Conservation (phyloP, 371 early-diverging fungal species). For the Apophysomyces trapeziformis region DNA sequence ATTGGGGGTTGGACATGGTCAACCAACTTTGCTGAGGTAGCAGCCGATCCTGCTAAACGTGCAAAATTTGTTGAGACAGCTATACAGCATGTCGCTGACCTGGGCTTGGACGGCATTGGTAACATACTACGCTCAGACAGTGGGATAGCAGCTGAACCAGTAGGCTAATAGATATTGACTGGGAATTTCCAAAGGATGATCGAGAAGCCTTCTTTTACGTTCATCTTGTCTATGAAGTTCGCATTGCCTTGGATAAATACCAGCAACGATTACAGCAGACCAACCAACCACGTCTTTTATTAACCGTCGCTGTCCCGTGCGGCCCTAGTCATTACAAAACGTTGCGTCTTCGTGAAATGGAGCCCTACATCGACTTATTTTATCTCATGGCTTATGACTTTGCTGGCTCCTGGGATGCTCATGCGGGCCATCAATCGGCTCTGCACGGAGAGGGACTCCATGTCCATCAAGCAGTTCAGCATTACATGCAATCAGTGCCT, state of each 20-base stretch:
- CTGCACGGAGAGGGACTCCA: conserved; percentile 65
- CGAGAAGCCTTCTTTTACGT: conserved; percentile 81
- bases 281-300: conserved; percentile 56
- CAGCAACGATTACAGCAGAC: conserved; percentile 41
- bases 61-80: conserved; percentile 66
- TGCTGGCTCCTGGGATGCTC: conserved; percentile 73
- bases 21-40: conserved; percentile 80
- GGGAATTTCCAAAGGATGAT: conserved; percentile 83
- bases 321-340: conserved; percentile 64
- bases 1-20: conserved; percentile 93
- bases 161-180: conserved; percentile 65
- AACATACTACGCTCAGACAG: conserved; percentile 12
- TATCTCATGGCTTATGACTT: conserved; percentile 87
- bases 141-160: no score
- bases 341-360: conserved; percentile 64
- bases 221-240: conserved; percentile 73
- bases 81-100: conserved; percentile 60
- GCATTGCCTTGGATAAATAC: conserved; percentile 63
- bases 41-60: conserved; percentile 57
- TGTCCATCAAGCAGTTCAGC: conserved; percentile 65
- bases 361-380: conserved; percentile 68
- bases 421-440: conserved; percentile 85
- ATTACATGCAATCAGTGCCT: conserved; percentile 66
- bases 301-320: conserved; percentile 74
- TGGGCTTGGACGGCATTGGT: conserved; percentile 64